Percentiles rank a stretch among this genome's conserved stretches.
These are phyloP conservation scores for Tulasnella sp. DNA, from an alignment of 768 basidiomycete species.

Conservation along the genomic window DNA sequence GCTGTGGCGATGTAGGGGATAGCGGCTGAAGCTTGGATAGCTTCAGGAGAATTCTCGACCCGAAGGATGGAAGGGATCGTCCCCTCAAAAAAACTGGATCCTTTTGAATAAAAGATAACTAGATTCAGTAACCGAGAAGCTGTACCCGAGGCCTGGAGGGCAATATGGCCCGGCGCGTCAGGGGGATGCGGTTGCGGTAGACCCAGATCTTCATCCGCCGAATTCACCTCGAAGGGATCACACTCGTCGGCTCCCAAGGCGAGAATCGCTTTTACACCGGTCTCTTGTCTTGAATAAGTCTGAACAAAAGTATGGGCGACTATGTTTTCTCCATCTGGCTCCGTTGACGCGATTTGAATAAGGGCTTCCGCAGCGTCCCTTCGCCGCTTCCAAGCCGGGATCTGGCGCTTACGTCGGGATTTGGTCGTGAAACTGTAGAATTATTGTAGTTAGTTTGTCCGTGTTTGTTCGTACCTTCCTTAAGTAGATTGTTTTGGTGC, in stretches of 20 bases:
- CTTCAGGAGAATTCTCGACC: no score
- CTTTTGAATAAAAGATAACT: background rate
- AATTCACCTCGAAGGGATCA: background rate
- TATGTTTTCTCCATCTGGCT: background rate
- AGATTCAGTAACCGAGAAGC: background rate
- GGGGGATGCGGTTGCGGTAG: no score
- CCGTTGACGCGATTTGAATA: background rate
- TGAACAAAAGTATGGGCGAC: background rate
- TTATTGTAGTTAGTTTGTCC: no score
- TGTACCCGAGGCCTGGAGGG: background rate
- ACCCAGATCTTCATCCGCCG: no score
- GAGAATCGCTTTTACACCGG: background rate
- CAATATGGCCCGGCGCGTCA: background rate
- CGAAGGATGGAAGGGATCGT: background rate
- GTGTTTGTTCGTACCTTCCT: no score
- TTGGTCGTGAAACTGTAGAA: background rate
- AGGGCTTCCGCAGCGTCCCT: background rate
- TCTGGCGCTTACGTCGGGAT: background rate
- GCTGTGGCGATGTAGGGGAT: background rate
- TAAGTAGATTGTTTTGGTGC: no score
- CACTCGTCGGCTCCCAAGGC: background rate
- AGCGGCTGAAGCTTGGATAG: background rate
- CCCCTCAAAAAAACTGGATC: background rate
- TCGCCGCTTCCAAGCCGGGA: background rate
- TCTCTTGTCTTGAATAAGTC: background rate